A percentile compares a stretch with the other conserved stretches of the same genome.
Evolutionary conservation across 345 rosid species (phyloP).

Genomic region (Barbarea vulgaris): DNA sequence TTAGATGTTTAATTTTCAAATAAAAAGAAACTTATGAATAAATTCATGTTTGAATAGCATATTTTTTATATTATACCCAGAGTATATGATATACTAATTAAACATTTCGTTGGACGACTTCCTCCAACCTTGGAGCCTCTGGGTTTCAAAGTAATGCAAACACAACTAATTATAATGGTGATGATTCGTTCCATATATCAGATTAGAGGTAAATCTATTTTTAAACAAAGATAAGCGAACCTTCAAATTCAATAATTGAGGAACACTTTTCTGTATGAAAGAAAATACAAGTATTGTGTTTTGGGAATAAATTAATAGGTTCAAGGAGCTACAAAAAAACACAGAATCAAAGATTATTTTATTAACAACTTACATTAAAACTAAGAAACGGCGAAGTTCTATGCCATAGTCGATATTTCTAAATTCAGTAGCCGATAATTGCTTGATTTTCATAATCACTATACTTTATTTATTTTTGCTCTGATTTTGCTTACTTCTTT

Average conservation of each 20-base stretch:
- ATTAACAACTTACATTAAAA: too few relatives aligned
- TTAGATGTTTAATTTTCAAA: too few relatives aligned
- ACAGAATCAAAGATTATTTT: neutral
- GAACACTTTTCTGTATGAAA: neutral
- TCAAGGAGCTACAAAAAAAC: neutral
- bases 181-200: slow-evolving; percentile 6
- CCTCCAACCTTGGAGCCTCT: neutral
- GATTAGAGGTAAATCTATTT: neutral
- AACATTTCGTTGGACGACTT: too few relatives aligned
- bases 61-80: too few relatives aligned
- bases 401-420: neutral
- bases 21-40: too few relatives aligned
- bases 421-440: neutral
- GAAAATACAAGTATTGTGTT: too few relatives aligned
- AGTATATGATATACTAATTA: too few relatives aligned
- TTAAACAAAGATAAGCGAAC: neutral
- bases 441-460: neutral
- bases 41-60: too few relatives aligned
- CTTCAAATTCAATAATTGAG: slow-evolving; percentile 4
- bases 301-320: neutral
- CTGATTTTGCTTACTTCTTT: neutral
- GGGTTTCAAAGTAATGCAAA: neutral
- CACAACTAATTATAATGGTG: neutral
- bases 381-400: neutral
- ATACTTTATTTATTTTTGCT: too few relatives aligned